Percentiles rank a stretch among this genome's conserved stretches.
These are phyloP conservation scores for Phialophora macrospora DNA, from an alignment of 2,329 filamentous ascomycete genomes.

Conservation along the genomic window DNA sequence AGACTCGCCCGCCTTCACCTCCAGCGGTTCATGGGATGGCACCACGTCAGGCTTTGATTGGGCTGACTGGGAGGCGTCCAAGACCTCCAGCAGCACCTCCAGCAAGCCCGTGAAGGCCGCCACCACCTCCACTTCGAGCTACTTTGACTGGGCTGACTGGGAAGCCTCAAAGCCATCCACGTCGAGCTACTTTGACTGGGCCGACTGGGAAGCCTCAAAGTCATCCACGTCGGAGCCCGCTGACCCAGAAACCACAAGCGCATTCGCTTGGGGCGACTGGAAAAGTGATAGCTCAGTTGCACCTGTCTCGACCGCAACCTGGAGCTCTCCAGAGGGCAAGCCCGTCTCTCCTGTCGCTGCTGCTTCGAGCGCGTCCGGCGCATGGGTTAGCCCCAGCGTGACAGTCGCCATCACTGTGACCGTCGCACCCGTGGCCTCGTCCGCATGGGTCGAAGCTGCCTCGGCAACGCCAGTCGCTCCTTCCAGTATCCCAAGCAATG, in stretches of 20 bases:
- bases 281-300: neutral
- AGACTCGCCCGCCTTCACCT: neutral
- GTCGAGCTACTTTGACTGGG: conserved; percentile 7
- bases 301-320: neutral
- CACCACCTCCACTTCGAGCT: neutral
- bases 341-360: conserved; percentile 7
- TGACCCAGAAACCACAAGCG: neutral
- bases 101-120: neutral
- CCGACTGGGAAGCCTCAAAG: conserved; percentile 4
- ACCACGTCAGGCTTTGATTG: conserved; percentile 4
- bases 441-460: conserved; percentile 13
- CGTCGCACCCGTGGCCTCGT: conserved; percentile 24
- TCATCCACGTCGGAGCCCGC: conserved; percentile 5
- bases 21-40: neutral
- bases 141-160: conserved; percentile 6
- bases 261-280: conserved; percentile 6
- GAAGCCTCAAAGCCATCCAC: conserved; percentile 4
- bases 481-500: neutral
- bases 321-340: conserved; percentile 2
- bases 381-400: conserved; percentile 19
- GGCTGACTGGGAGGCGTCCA: conserved; percentile 15
- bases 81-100: neutral
- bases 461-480: conserved; percentile 5
- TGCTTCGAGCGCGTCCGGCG: neutral
- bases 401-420: conserved; percentile 29